Evolutionary conservation across 202 grass and related monocot genomes (phyloP).

Genomic region (Brachypodium distachyon): DNA sequence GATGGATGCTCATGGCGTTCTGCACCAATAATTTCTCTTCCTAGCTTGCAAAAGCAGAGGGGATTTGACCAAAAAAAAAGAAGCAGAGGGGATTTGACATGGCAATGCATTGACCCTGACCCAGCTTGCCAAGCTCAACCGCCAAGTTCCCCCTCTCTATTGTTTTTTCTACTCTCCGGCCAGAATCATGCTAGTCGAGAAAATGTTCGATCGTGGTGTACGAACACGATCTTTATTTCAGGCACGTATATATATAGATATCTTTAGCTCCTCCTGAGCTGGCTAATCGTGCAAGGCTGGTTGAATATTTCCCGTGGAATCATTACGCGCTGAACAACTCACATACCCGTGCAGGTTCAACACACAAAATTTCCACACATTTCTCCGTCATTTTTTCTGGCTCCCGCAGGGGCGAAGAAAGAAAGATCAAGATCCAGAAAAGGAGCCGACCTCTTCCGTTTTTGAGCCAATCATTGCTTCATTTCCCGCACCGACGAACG

Average conservation of each 20-base stretch:
- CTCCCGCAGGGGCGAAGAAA: neutral
- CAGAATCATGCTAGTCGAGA: neutral
- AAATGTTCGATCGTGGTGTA: neutral
- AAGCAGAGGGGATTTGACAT: neutral
- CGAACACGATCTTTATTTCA: conserved; percentile 18
- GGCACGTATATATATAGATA: neutral
- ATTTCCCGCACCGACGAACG: neutral
- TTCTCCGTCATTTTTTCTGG: neutral
- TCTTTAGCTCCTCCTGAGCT: conserved; percentile 6
- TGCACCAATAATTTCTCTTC: neutral
- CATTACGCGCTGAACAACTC: neutral
- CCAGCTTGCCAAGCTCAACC: neutral
- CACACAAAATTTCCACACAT: neutral
- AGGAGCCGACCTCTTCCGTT: neutral
- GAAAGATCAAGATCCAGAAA: neutral
- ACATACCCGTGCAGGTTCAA: neutral
- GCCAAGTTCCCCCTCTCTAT: no score
- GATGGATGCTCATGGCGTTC: neutral
- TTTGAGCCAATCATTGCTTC: neutral
- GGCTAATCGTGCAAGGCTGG: conserved; percentile 8
- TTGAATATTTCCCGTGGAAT: conserved; percentile 4
- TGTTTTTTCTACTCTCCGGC: no score
- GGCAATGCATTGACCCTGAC: conserved; percentile 21
- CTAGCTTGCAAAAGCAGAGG: neutral
- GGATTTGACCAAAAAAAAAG: no score